phyloP scores from a whole-genome alignment of 768 basidiomycete genomes.

The Scleroderma citrinum region DNA sequence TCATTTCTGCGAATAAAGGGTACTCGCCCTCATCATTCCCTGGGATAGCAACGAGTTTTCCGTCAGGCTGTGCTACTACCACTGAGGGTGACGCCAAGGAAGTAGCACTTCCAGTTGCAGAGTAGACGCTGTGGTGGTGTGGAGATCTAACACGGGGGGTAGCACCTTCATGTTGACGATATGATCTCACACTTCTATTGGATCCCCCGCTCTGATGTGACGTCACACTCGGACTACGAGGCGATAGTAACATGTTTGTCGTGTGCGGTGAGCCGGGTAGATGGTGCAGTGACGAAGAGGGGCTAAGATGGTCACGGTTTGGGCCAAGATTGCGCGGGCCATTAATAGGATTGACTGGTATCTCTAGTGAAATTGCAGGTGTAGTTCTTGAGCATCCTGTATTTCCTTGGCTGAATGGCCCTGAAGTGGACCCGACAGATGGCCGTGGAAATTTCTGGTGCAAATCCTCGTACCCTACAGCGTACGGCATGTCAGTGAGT shows the following conservation, averaged over 20 bases:
- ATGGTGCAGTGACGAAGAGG: neutral
- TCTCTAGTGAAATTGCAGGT: too few species aligned
- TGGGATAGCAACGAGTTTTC: constrained; percentile 5
- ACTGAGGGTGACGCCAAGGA: too few species aligned
- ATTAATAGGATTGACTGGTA: neutral
- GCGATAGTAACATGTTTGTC: neutral
- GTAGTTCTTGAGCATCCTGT: too few species aligned
- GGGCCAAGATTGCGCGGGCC: neutral
- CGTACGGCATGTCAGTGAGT: neutral
- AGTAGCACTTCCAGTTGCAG: too few species aligned
- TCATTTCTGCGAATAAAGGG: constrained; percentile 11
- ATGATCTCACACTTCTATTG: constrained; percentile 2
- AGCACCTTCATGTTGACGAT: constrained; percentile 15
- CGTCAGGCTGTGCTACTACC: too few species aligned
- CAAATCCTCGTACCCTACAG: neutral
- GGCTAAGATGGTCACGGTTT: too few species aligned
- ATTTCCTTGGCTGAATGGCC: neutral
- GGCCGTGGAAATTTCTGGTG: neutral
- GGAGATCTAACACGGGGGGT: too few species aligned
- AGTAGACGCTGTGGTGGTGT: too few species aligned
- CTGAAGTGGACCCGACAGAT: neutral
- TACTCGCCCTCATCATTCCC: neutral
- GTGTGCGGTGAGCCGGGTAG: neutral
- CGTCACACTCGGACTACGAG: neutral
- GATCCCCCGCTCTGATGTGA: neutral